Percentiles rank a stretch among this genome's conserved stretches.
Conservation (phyloP, 176 grass and related monocot genomes). For the Zoysia pacifica region DNA sequence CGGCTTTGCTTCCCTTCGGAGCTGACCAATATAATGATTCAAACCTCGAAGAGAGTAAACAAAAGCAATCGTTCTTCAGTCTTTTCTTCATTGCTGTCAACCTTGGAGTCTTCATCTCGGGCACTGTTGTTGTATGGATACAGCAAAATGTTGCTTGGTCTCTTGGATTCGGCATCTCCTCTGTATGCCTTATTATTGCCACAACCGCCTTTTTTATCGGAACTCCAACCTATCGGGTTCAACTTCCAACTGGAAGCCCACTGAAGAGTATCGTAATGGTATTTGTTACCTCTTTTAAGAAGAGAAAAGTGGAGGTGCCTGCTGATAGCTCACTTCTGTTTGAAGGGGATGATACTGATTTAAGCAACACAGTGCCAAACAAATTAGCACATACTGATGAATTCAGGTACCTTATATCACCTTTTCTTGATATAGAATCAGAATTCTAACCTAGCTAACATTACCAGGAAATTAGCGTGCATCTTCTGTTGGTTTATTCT, state of each 20-base stretch:
- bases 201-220: constrained; percentile 57
- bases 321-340: constrained; percentile 50
- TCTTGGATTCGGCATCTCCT: constrained; percentile 83
- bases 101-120: constrained; percentile 72
- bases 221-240: constrained; percentile 71
- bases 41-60: constrained; percentile 62
- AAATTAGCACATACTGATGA: constrained; percentile 72
- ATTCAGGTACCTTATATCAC: constrained; percentile 56
- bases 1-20: constrained; percentile 79
- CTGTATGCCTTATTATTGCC: constrained; percentile 58
- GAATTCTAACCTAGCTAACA: neutral
- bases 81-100: constrained; percentile 78
- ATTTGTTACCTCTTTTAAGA: constrained; percentile 65
- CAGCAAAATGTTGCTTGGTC: constrained; percentile 82
- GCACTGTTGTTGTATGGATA: constrained; percentile 81
- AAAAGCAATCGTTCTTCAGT: constrained; percentile 86
- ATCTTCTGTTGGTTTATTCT: neutral
- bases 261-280: constrained; percentile 73
- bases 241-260: constrained; percentile 83
- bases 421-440: neutral
- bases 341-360: constrained; percentile 48
- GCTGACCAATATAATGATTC: constrained; percentile 83
- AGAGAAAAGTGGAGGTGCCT: constrained; percentile 60
- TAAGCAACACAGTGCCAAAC: constrained; percentile 23
- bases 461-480: neutral